Evolutionary conservation across 129 eudicot genomes (phyloP), one percentile per base, ranked within the genome.

Genomic region (Glebionis coronaria): DNA sequence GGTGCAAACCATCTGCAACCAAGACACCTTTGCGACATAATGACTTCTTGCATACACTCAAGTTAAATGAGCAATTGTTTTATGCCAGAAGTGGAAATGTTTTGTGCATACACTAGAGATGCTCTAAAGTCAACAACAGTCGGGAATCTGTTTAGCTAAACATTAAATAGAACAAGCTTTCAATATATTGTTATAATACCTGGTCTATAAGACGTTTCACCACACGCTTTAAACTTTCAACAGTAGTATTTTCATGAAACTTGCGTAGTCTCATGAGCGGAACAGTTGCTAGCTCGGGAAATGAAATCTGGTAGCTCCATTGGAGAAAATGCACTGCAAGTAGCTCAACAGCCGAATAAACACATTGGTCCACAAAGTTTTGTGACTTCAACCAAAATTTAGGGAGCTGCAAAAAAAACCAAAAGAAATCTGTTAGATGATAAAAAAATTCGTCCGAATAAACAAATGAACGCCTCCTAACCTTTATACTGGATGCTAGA

Each of bases 271-370:
- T 82, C 46, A 81, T 81, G 25, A 94, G 81, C 0, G 97, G 83
- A 75, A 87, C 73, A 51, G 86, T 78, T 55, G 97, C 97, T 27
- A 94, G 80, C 59, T 94, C 99, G 3, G 99, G 99, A 74, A 86
- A 94, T 8, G 97, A 84, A 64, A 94, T 94, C 73, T 94, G 95
- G 80, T 77, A 78, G 71, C 97, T 86, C 99, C 99, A 94, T 55
- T 89, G 97, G 63, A 79, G 38, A 71, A 94, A 90, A 75, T 94
- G 99, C 31, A 46, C 56, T 1, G 84, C 72, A 12, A 94, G 97
- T 73, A 87, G 65, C 71, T 87, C 93, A 73, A 94, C 72, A 5
- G 87, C 85, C 5, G 90, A 69, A 54, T 72, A 56, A 60, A 89
- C 82, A 64, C 95, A 89, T 77, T 94, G 95, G 15, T 79, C 90